Conservation (phyloP, 1,139 yeast species). For the Nakaseomyces kungkrabaensis region DNA sequence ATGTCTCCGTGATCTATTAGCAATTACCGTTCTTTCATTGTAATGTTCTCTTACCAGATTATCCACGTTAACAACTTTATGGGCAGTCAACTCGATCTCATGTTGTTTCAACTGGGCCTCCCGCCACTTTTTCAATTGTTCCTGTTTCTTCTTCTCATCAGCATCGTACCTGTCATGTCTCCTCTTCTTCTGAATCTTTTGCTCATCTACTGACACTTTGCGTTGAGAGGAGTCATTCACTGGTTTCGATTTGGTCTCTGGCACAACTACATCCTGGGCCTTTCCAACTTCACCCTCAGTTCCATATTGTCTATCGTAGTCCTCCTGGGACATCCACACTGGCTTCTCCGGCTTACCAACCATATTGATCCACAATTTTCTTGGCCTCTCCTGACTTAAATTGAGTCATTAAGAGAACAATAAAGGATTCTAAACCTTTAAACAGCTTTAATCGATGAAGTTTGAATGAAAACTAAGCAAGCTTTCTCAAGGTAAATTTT, state of each 20-base stretch:
- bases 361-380: conserved; percentile 5
- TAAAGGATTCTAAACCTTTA: too few relatives aligned
- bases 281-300: not conserved
- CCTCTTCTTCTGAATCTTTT: conserved; percentile 18
- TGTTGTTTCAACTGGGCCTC: conserved; percentile 29
- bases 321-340: conserved; percentile 33
- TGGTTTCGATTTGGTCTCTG: not conserved
- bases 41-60: conserved; percentile 72
- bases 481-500: too few relatives aligned
- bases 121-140: conserved; percentile 23
- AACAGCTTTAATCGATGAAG: too few relatives aligned
- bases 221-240: not conserved
- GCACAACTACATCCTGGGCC: not conserved
- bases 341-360: conserved; percentile 26
- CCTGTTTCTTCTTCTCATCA: conserved; percentile 22
- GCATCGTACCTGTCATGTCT: conserved; percentile 25
- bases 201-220: not conserved
- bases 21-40: conserved; percentile 69
- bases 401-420: too few relatives aligned
- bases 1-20: conserved; percentile 55
- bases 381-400: not conserved
- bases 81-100: conserved; percentile 28
- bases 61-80: conserved; percentile 30
- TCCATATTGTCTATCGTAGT: conserved; percentile 27
- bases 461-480: too few relatives aligned